phyloP scores from a whole-genome alignment of 345 rosid species.

The Zanthoxylum bungeanum region DNA sequence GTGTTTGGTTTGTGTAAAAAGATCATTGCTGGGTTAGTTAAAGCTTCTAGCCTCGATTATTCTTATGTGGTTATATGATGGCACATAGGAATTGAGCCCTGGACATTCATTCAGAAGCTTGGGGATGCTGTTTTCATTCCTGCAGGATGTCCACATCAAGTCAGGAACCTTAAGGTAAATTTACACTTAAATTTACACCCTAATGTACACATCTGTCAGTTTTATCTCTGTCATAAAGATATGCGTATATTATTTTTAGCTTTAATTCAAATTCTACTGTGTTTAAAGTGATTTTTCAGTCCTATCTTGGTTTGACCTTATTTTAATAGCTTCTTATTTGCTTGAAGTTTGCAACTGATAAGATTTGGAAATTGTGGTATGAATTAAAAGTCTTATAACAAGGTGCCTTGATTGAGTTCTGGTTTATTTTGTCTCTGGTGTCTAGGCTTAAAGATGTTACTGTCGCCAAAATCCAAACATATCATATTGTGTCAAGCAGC shows the following conservation, averaged over 20 bases:
- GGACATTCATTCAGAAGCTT: conserved; percentile 58
- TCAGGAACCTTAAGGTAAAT: conserved; percentile 55
- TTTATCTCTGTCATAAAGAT: too few species aligned
- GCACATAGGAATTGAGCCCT: conserved; percentile 53
- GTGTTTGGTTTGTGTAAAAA: not conserved
- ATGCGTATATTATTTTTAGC: not conserved
- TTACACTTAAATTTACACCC: not conserved
- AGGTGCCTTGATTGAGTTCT: not conserved
- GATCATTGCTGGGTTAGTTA: not conserved
- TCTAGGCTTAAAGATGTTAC: not conserved
- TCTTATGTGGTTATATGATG: too few species aligned
- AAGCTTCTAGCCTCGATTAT: not conserved
- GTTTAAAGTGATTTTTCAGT: not conserved
- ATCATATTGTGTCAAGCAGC: not conserved
- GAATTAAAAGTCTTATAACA: not conserved
- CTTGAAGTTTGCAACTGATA: not conserved
- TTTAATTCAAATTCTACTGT: not conserved
- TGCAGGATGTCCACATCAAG: conserved; percentile 74
- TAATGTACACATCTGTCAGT: too few species aligned
- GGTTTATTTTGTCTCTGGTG: not conserved
- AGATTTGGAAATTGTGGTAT: not conserved
- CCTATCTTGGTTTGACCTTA: not conserved
- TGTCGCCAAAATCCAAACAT: not conserved
- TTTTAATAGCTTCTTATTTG: not conserved
- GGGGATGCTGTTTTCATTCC: conserved; percentile 71